Conservation (phyloP, 192 early-diverging fungal species). For the Dissophora globulifera region DNA sequence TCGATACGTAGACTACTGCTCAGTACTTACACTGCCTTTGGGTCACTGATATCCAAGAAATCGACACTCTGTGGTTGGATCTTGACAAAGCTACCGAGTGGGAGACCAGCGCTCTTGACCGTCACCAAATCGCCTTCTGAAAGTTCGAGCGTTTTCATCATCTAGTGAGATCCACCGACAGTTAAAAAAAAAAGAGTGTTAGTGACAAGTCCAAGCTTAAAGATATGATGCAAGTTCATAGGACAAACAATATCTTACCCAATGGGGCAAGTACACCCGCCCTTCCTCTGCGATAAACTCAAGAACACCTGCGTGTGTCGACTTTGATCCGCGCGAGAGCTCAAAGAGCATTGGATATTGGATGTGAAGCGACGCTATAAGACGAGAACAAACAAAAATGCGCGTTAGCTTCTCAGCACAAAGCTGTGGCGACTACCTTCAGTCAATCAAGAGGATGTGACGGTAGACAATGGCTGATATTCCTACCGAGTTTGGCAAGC, state of each 20-base stretch:
- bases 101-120: conserved; percentile 80
- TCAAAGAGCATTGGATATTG: conserved; percentile 94
- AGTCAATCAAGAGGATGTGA: no score
- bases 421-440: not conserved
- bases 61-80: conserved; percentile 97
- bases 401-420: not conserved
- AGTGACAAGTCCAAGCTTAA: no score
- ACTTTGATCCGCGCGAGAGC: conserved; percentile 70
- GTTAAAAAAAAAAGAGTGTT: no score
- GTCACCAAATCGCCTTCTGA: conserved; percentile 81
- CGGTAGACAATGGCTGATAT: no score
- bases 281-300: conserved; percentile 99
- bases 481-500: conserved; percentile 35
- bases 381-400: not conserved
- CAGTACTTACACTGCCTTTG: conserved; percentile 86
- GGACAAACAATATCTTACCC: conserved; percentile 72
- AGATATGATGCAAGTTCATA: no score
- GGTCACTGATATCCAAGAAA: conserved; percentile 97
- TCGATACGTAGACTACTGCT: no score
- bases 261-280: conserved; percentile 92
- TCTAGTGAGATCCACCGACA: conserved; percentile 63
- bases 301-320: conserved; percentile 94
- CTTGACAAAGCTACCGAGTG: conserved; percentile 90
- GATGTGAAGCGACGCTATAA: conserved; percentile 81
- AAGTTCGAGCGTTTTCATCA: conserved; percentile 91